Conservation (phyloP, 2,329 filamentous ascomycete genomes). For the Magnaporthiopsis incrustans region DNA sequence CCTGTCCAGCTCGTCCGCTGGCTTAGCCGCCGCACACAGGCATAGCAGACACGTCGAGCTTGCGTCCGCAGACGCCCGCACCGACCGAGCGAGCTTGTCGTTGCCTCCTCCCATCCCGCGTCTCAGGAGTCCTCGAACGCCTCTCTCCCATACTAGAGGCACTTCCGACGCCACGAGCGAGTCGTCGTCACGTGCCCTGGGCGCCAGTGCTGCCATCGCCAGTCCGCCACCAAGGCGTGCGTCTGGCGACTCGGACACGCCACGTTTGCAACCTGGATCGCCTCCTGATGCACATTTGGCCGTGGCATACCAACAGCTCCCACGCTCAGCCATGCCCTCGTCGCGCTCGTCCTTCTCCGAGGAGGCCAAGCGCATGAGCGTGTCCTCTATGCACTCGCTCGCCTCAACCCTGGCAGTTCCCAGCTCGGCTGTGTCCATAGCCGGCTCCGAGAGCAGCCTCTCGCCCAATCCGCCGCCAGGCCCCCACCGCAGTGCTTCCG, state of each 20-base stretch:
- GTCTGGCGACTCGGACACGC: slow-evolving; percentile 30
- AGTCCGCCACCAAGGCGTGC: neutral
- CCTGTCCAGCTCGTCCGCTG: slow-evolving; percentile 20
- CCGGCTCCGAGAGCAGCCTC: slow-evolving; percentile 40
- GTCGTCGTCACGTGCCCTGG: neutral
- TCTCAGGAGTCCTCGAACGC: slow-evolving; percentile 32
- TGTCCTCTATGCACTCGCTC: slow-evolving; percentile 65
- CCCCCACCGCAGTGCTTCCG: slow-evolving; percentile 33
- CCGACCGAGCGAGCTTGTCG: slow-evolving; percentile 53
- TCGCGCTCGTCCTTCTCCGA: slow-evolving; percentile 42
- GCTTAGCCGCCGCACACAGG: slow-evolving; percentile 27
- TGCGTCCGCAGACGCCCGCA: slow-evolving; percentile 47
- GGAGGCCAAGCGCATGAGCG: slow-evolving; percentile 59
- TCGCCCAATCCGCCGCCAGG: slow-evolving; percentile 14
- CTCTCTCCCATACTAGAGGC: slow-evolving; percentile 32
- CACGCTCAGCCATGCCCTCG: slow-evolving; percentile 38
- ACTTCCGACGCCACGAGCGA: slow-evolving; percentile 30
- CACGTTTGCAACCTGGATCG: slow-evolving; percentile 24
- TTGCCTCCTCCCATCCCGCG: slow-evolving; percentile 48
- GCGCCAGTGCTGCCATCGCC: too few relatives aligned
- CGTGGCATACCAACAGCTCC: slow-evolving; percentile 24
- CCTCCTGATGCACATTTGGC: neutral
- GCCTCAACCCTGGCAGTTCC: slow-evolving; percentile 49
- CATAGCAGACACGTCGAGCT: slow-evolving; percentile 54
- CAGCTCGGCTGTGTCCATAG: slow-evolving; percentile 43